These are phyloP conservation scores for Cryptococcus wingfieldii DNA, from an alignment of 1,284 basidiomycete species.

Conservation along the genomic window DNA sequence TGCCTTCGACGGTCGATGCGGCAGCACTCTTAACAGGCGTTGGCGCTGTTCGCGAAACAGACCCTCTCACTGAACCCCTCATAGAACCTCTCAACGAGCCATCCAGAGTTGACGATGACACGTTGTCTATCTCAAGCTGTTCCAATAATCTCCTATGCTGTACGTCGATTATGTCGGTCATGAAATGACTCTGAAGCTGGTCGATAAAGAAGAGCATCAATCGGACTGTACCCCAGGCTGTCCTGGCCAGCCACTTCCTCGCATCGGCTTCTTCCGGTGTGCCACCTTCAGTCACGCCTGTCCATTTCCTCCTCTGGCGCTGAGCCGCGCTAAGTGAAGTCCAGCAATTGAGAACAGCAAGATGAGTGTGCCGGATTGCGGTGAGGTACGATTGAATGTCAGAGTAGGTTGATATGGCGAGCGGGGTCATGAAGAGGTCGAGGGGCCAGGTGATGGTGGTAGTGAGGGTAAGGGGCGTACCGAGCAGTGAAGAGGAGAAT, in stretches of 20 bases:
- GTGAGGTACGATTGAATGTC: conserved; percentile 76
- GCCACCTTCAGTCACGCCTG: conserved; percentile 79
- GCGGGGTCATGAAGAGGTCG: conserved; percentile 76
- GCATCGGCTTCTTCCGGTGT: conserved; percentile 60
- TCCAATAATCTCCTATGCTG: conserved; percentile 57
- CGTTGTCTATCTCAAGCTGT: conserved; percentile 18
- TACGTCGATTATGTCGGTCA: conserved; percentile 83
- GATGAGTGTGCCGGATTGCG: conserved; percentile 75
- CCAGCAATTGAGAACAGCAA: conserved; percentile 74
- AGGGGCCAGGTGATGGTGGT: conserved; percentile 77
- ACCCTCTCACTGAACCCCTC: conserved; percentile 9
- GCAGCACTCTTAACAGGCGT: neutral
- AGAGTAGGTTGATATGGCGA: conserved; percentile 69
- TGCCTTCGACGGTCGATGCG: neutral
- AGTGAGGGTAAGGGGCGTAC: conserved; percentile 65
- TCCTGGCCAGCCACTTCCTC: conserved; percentile 61
- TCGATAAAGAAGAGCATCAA: conserved; percentile 91
- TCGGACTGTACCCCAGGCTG: conserved; percentile 76
- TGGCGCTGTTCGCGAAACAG: neutral
- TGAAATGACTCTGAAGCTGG: conserved; percentile 67
- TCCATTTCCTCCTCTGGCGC: conserved; percentile 73
- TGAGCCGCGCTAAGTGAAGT: conserved; percentile 74
- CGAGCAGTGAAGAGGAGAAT: conserved; percentile 72
- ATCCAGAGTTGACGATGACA: neutral
- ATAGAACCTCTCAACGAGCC: conserved; percentile 13